phyloP scores from a whole-genome alignment of 345 rosid genomes.

The Balakata baccata region DNA sequence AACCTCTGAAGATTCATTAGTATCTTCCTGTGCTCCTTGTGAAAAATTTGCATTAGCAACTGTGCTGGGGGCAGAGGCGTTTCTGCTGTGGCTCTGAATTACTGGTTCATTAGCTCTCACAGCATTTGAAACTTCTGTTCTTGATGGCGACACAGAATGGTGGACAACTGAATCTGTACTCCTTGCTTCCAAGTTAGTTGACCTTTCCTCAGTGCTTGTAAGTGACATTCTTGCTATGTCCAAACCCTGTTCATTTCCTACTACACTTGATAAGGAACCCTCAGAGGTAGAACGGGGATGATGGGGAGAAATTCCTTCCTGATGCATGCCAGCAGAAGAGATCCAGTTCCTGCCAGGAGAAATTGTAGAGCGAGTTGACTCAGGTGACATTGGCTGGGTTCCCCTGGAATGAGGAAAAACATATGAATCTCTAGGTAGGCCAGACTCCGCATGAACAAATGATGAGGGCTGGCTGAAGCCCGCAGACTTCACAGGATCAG shows the following conservation, averaged over 20 bases:
- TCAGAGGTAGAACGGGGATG: constrained; percentile 63
- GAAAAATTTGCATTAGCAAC: constrained; percentile 48
- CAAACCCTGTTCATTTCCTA: constrained; percentile 48
- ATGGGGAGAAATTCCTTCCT: constrained; percentile 50
- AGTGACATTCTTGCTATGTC: constrained; percentile 51
- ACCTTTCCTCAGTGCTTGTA: constrained; percentile 49
- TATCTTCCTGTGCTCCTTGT: constrained; percentile 47
- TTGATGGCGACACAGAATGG: constrained; percentile 48
- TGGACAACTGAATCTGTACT: constrained; percentile 42
- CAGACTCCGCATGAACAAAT: constrained; percentile 51
- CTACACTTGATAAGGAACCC: constrained; percentile 42
- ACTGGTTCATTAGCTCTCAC: constrained; percentile 36
- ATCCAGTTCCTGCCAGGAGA: constrained; percentile 41
- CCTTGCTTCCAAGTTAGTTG: constrained; percentile 44
- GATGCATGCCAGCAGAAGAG: constrained; percentile 38
- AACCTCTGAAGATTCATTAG: constrained; percentile 52
- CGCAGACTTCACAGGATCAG: constrained; percentile 60
- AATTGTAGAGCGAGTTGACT: constrained; percentile 43
- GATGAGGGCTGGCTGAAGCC: constrained; percentile 57
- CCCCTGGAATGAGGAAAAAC: constrained; percentile 43
- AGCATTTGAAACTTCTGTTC: constrained; percentile 44
- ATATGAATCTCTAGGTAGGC: constrained; percentile 30
- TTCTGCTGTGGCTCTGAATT: constrained; percentile 51
- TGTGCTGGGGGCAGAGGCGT: constrained; percentile 54
- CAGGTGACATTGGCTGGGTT: constrained; percentile 48